Evolutionary conservation across 2,329 filamentous ascomycete species (phyloP).

Genomic region (Sphaerostilbella broomeana): DNA sequence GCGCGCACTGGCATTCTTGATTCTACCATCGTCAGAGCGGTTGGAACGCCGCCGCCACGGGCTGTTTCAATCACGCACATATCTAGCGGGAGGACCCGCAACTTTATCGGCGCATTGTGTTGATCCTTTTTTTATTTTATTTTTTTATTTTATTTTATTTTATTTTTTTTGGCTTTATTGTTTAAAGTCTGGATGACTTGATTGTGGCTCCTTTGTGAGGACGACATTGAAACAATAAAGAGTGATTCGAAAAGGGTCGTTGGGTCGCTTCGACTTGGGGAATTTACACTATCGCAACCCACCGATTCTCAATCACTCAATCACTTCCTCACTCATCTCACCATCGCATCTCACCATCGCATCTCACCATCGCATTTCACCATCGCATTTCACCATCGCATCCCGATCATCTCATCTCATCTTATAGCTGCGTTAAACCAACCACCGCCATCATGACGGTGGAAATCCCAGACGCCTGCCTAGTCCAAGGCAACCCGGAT

Average conservation of each 20-base stretch:
- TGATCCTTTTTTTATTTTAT: too few species aligned
- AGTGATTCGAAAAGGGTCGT: background rate
- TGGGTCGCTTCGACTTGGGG: too few species aligned
- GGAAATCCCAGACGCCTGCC: slow-evolving; percentile 2
- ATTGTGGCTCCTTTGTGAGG: background rate
- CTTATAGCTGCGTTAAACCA: too few species aligned
- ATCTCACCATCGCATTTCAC: background rate
- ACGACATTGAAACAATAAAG: slow-evolving; percentile 5
- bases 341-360: background rate
- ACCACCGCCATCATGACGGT: background rate
- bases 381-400: background rate
- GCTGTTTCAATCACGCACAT: slow-evolving; percentile 2
- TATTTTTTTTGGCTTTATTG: background rate
- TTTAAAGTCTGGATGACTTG: background rate
- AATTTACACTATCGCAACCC: too few species aligned
- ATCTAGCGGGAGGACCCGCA: slow-evolving; percentile 10
- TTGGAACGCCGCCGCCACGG: background rate
- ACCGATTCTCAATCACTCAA: too few species aligned
- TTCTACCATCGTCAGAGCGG: too few species aligned
- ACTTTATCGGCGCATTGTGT: slow-evolving; percentile 6
- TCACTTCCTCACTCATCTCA: too few species aligned
- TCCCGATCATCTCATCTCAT: background rate
- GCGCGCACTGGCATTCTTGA: slow-evolving; percentile 4
- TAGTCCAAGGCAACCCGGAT: slow-evolving; percentile 17
- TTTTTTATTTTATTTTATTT: too few species aligned